A percentile compares a stretch with the other conserved stretches of the same genome.
phyloP scores from a whole-genome alignment of 176 grass and related monocot genomes.

The Cymbopogon citratus region DNA sequence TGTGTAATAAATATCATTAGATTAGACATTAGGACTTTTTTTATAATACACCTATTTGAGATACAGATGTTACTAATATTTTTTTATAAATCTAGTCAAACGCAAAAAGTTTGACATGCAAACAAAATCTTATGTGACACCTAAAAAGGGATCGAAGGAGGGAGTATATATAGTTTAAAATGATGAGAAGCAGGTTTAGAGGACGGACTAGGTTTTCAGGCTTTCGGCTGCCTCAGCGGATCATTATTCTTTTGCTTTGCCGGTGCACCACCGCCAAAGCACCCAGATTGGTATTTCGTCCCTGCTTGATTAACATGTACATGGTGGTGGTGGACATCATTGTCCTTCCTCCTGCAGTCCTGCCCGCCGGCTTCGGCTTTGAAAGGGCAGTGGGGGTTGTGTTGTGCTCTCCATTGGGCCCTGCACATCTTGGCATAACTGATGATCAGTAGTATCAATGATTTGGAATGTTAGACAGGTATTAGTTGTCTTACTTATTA shows the following conservation, averaged over 20 bases:
- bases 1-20: no score
- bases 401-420: background rate
- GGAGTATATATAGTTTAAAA: no score
- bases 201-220: conserved; percentile 4
- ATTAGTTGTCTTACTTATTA: background rate
- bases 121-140: no score
- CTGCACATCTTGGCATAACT: background rate
- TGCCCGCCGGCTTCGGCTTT: conserved; percentile 26
- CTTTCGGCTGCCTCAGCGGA: conserved; percentile 7
- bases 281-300: background rate
- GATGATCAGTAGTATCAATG: background rate
- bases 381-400: background rate
- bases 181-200: background rate
- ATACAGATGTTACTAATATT: no score
- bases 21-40: no score
- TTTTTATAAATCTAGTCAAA: no score
- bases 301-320: background rate
- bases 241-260: conserved; percentile 36
- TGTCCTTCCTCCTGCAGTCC: conserved; percentile 21
- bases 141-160: no score
- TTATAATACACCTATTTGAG: no score
- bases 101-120: no score
- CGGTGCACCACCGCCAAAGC: conserved; percentile 9
- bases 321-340: conserved; percentile 27
- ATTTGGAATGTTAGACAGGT: background rate